A percentile compares a stretch with the other conserved stretches of the same genome.
These are phyloP conservation scores for Polychaeton citri DNA, from an alignment of 2,329 filamentous ascomycete genomes.

Conservation along the genomic window DNA sequence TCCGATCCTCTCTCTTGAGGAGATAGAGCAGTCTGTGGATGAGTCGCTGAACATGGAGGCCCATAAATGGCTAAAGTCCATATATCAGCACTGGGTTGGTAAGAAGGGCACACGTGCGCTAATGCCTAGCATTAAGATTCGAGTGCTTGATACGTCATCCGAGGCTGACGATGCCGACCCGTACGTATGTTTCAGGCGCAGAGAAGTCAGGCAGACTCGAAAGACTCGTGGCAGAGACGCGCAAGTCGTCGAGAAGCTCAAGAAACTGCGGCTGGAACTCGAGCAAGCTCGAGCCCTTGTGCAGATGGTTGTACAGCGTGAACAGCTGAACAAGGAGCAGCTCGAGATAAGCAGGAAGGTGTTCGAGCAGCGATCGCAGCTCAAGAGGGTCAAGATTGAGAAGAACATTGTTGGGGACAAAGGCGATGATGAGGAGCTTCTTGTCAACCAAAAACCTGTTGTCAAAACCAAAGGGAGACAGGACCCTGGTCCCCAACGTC, in stretches of 20 bases:
- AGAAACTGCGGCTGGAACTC: constrained; percentile 77
- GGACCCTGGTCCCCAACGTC: constrained; percentile 51
- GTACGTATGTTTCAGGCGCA: constrained; percentile 93
- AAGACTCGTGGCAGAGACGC: constrained; percentile 91
- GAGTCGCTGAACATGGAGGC: constrained; percentile 41
- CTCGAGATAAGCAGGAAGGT: constrained; percentile 62
- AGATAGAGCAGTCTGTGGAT: constrained; percentile 51
- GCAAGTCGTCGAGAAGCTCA: constrained; percentile 87
- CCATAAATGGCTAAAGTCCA: constrained; percentile 53
- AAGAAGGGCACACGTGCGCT: constrained; percentile 58
- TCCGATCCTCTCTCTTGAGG: constrained; percentile 49
- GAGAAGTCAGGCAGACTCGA: constrained; percentile 84
- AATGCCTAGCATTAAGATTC: constrained; percentile 62
- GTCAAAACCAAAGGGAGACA: constrained; percentile 40
- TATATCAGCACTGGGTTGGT: constrained; percentile 83
- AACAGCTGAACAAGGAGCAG: constrained; percentile 64
- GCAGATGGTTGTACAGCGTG: constrained; percentile 63
- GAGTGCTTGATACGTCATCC: constrained; percentile 69
- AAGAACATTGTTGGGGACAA: constrained; percentile 72
- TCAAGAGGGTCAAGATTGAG: constrained; percentile 81
- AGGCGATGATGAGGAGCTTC: constrained; percentile 78
- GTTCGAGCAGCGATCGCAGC: constrained; percentile 66
- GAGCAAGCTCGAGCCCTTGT: constrained; percentile 79
- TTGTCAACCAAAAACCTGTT: constrained; percentile 66
- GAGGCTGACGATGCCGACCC: constrained; percentile 93